Evolutionary conservation across 441 rosid genomes (phyloP), one percentile per base, ranked within the genome.

Genomic region (Metrosideros polymorpha): DNA sequence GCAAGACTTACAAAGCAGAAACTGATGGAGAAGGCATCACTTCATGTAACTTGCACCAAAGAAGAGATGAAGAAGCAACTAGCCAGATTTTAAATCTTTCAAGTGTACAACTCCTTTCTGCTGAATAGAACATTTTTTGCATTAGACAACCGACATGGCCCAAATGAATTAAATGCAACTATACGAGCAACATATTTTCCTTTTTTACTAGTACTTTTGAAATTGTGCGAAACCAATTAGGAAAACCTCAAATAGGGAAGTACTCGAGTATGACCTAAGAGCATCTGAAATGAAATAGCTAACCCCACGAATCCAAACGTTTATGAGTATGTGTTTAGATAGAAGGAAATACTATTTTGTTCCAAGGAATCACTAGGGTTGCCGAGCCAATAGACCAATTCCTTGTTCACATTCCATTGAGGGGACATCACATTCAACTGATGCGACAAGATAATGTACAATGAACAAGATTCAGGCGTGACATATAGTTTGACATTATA

Each of bases 1-100:
- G 75, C 87, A 32, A 85, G 86, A 89, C 83, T 88, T 84, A 88
- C 85, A 85, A 89, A 91, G 85, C 47, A 90, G 47, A 87, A 85
- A 77, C 89, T 66, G 87, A 88, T 84, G 89, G 88, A 87, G 83
- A 49, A 89, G 86, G 84, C 77, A 82, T 77, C 87, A 54, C 87
- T 22, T 71, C n/a, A 71, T 84, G 84, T 71, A 51, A 59, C 84
- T 82, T 76, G 85, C 56, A 82, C 54, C 19, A 84, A 66, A 88
- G 79, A 22, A 71, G 79, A 5, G 79, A 71, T 71, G 79, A 71
- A 32, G 79, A 42, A 71, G 79, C 47, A 39, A 71, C 79, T 71
- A 12, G 79, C 79, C n/a, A 71, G 47, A 35, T 71, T 39, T 35
- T 71, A 71, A 22, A 39, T 71, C 79, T 71, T 71, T 71, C 79